phyloP scores from a whole-genome alignment of 371 early-diverging fungal genomes.

The Saksenaea vasiformis region DNA sequence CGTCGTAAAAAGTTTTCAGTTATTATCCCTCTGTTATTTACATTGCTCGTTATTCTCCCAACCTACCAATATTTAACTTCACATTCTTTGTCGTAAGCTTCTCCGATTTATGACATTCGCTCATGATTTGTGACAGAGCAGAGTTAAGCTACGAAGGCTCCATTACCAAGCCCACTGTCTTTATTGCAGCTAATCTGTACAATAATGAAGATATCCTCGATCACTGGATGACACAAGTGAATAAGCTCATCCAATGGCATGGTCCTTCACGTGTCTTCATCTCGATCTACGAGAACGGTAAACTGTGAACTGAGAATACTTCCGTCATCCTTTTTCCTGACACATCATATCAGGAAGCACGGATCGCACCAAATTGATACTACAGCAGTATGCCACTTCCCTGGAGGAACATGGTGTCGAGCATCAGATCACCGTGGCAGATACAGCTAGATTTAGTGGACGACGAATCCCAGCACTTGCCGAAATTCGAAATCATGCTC shows the following conservation, averaged over 20 bases:
- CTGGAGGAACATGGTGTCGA: slow-evolving; percentile 10
- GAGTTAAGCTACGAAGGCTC: not conserved
- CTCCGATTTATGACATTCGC: not conserved
- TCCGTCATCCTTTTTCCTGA: not conserved
- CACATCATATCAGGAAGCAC: slow-evolving; percentile 15
- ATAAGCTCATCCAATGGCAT: slow-evolving; percentile 16
- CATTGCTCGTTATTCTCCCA: not conserved
- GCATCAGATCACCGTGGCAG: slow-evolving; percentile 18
- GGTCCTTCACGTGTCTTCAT: slow-evolving; percentile 21
- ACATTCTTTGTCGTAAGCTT: not conserved
- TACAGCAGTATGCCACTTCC: slow-evolving; percentile 6
- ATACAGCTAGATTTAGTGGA: not conserved
- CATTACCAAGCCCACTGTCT: slow-evolving; percentile 13
- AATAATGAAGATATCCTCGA: slow-evolving; percentile 30
- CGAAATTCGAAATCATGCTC: slow-evolving; percentile 24
- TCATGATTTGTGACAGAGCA: not conserved
- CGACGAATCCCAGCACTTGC: slow-evolving; percentile 26
- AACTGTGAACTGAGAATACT: not conserved
- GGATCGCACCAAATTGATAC: slow-evolving; percentile 18
- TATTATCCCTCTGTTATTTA: not conserved
- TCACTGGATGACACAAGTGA: slow-evolving; percentile 21
- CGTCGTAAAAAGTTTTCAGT: not conserved
- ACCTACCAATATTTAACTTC: not conserved
- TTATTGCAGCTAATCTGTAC: slow-evolving; percentile 33
- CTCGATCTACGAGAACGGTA: slow-evolving; percentile 36